Evolutionary conservation across 2,329 filamentous ascomycete species (phyloP).

Genomic region (Ampelomyces quisqualis): DNA sequence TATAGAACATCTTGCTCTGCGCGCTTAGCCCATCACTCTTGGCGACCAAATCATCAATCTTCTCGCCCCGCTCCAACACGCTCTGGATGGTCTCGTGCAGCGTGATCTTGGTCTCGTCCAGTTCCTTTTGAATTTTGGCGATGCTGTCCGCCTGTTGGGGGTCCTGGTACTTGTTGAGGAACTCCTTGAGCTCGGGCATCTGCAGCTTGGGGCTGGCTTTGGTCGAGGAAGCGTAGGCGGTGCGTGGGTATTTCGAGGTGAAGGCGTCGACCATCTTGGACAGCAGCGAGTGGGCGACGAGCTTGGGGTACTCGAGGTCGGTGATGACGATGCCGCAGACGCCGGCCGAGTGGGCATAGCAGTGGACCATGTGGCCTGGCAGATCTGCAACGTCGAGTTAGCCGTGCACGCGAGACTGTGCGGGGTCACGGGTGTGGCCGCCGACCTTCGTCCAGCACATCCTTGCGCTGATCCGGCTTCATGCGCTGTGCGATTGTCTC

Average conservation of each 20-base stretch:
- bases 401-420: neutral
- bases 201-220: conserved; percentile 53
- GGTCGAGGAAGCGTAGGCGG: no score
- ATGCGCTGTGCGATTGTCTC: neutral
- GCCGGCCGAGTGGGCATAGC: conserved; percentile 49
- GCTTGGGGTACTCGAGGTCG: conserved; percentile 57
- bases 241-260: conserved; percentile 70
- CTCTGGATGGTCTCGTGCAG: conserved; percentile 96
- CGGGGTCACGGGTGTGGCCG: no score
- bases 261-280: conserved; percentile 89
- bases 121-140: conserved; percentile 91
- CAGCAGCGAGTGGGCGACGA: conserved; percentile 83
- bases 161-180: conserved; percentile 78
- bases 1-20: conserved; percentile 98
- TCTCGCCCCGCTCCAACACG: conserved; percentile 86
- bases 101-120: conserved; percentile 96
- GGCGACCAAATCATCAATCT: conserved; percentile 88
- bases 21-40: conserved; percentile 90
- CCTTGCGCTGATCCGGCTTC: neutral
- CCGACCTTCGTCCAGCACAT: neutral
- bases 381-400: conserved; percentile 39
- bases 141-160: conserved; percentile 88
- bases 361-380: conserved; percentile 65
- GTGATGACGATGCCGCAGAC: conserved; percentile 51
- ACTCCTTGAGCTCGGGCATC: conserved; percentile 77